Evolutionary conservation across 495 filamentous ascomycete species (phyloP).

Genomic region (Elasticomyces elasticus): DNA sequence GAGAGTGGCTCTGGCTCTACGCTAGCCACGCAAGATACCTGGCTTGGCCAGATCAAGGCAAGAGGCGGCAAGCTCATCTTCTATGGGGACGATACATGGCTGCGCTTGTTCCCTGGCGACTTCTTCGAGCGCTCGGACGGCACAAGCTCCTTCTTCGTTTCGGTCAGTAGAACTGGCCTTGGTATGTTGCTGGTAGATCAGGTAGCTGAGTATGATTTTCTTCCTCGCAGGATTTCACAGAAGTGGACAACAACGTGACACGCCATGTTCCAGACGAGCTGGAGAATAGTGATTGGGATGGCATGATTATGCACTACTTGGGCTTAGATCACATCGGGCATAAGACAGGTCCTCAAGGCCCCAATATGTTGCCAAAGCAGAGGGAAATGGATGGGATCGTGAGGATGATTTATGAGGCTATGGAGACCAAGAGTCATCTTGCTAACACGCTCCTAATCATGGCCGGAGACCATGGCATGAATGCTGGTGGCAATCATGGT

Average conservation of each 20-base stretch:
- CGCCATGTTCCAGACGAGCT: slow-evolving; percentile 75
- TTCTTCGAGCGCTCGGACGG: slow-evolving; percentile 81
- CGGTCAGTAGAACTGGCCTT: slow-evolving; percentile 50
- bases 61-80: slow-evolving; percentile 62
- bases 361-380: slow-evolving; percentile 89
- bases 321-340: slow-evolving; percentile 97
- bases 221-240: slow-evolving; percentile 74
- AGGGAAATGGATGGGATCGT: slow-evolving; percentile 87
- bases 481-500: slow-evolving; percentile 94
- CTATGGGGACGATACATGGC: slow-evolving; percentile 98
- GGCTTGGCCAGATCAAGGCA: slow-evolving; percentile 83
- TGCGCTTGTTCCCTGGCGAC: slow-evolving; percentile 77
- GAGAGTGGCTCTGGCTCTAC: slow-evolving; percentile 85
- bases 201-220: slow-evolving; percentile 25
- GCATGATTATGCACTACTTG: slow-evolving; percentile 87
- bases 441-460: slow-evolving; percentile 72
- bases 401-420: slow-evolving; percentile 60
- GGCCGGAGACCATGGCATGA: slow-evolving; percentile 96
- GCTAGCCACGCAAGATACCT: slow-evolving; percentile 80
- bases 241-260: slow-evolving; percentile 97
- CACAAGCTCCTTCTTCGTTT: slow-evolving; percentile 96
- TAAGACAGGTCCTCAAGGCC: slow-evolving; percentile 80
- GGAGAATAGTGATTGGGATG: slow-evolving; percentile 72
- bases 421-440: slow-evolving; percentile 57
- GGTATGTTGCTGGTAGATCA: slow-evolving; percentile 19